Evolutionary conservation across 208 protist species (phyloP).

Genomic region (Acanthamoeba culbertsoni): DNA sequence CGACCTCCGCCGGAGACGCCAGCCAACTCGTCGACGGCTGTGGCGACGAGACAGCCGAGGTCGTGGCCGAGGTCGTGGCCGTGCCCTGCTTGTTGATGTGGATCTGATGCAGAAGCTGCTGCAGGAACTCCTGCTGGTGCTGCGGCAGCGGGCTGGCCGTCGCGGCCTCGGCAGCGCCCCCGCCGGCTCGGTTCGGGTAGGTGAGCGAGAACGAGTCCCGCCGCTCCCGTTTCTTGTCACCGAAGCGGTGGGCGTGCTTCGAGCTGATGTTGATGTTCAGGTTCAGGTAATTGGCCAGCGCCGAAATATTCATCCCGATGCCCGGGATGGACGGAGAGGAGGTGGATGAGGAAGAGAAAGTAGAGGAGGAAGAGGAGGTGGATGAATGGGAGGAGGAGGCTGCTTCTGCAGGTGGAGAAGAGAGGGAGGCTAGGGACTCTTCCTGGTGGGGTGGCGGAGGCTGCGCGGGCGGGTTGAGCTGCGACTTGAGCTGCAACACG

Average conservation of each 20-base stretch:
- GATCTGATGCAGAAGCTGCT: conserved; percentile 21
- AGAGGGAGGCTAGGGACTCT: background rate
- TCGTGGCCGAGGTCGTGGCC: background rate
- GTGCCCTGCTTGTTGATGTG: background rate
- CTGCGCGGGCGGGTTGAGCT: background rate
- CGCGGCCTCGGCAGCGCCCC: background rate
- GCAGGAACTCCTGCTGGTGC: conserved; percentile 17
- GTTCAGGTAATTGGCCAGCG: background rate
- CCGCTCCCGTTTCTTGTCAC: conserved; percentile 18
- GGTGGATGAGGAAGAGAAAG: too few species aligned
- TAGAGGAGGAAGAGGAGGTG: too few species aligned
- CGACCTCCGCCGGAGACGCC: too few species aligned
- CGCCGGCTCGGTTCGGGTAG: background rate
- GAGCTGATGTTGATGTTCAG: background rate
- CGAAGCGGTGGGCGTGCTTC: background rate
- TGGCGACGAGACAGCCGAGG: background rate
- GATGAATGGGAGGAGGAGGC: too few species aligned
- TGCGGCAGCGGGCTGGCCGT: background rate
- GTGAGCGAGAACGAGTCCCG: conserved; percentile 24
- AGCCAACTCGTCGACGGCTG: too few species aligned
- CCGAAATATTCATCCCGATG: background rate
- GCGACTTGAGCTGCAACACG: background rate
- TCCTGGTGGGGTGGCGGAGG: background rate
- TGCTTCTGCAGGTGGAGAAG: background rate
- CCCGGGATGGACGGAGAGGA: too few species aligned